A percentile compares a stretch with the other conserved stretches of the same genome.
Evolutionary conservation across 495 filamentous ascomycete species (phyloP).

Genomic region (Platismatia glauca): DNA sequence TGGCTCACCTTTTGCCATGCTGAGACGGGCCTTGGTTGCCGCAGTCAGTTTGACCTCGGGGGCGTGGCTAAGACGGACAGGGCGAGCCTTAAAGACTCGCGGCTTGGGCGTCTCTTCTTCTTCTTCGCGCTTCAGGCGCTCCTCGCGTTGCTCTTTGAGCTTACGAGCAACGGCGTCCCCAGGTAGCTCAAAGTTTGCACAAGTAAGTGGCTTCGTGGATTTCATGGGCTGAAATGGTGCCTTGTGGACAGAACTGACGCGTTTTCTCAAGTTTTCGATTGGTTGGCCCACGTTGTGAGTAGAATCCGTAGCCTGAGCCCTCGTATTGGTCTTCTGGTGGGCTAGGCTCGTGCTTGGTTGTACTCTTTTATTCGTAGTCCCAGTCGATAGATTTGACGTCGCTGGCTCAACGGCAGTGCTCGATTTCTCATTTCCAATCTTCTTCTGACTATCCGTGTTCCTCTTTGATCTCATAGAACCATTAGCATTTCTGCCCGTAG

Average conservation of each 20-base stretch:
- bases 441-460: neutral
- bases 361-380: neutral
- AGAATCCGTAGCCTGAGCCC: neutral
- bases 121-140: conserved; percentile 50
- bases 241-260: conserved; percentile 32
- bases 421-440: neutral
- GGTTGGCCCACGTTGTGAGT: neutral
- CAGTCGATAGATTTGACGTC: conserved; percentile 2
- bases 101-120: conserved; percentile 38
- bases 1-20: conserved; percentile 23
- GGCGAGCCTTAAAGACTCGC: conserved; percentile 56
- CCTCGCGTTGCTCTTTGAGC: conserved; percentile 58
- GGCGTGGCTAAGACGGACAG: conserved; percentile 38
- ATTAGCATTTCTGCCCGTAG: neutral
- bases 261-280: conserved; percentile 8
- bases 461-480: conserved; percentile 3
- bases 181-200: conserved; percentile 58
- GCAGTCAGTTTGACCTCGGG: conserved; percentile 39
- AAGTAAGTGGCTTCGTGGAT: conserved; percentile 53
- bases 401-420: neutral
- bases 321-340: neutral
- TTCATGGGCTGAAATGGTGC: conserved; percentile 38
- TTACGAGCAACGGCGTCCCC: conserved; percentile 64
- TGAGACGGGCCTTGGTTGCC: conserved; percentile 50
- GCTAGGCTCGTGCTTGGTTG: neutral